Evolutionary conservation across 257 asterid species (phyloP).

Genomic region (Scutellaria minor): DNA sequence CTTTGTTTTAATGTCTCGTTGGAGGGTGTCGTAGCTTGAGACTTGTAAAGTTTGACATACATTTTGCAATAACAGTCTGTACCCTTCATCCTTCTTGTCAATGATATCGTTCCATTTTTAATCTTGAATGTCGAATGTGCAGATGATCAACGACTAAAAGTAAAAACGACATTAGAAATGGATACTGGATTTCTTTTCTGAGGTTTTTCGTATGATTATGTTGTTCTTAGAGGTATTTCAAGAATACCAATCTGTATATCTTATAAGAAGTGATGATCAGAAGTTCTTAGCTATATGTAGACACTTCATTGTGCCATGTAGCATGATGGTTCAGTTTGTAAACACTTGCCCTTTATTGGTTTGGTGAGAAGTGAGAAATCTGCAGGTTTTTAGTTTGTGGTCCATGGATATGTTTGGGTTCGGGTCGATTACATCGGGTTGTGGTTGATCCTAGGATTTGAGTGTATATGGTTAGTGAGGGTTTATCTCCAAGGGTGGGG

Average conservation of each 20-base stretch:
- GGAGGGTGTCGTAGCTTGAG: constrained; percentile 45
- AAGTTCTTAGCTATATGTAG: not conserved
- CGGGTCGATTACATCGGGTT: not conserved
- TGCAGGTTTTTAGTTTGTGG: not conserved
- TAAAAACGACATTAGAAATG: not conserved
- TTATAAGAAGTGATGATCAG: too few species aligned
- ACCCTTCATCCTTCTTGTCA: constrained; percentile 23
- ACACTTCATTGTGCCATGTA: too few species aligned
- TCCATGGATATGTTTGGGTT: not conserved
- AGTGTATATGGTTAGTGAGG: not conserved
- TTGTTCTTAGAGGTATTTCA: not conserved
- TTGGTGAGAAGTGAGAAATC: not conserved
- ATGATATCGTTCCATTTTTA: not conserved
- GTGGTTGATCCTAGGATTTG: not conserved
- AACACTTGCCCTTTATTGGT: not conserved
- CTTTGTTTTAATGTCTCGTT: constrained; percentile 34
- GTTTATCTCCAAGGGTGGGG: not conserved
- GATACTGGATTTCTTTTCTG: constrained; percentile 3
- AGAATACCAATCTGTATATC: not conserved
- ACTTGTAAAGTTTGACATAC: constrained; percentile 42
- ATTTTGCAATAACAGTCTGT: constrained; percentile 37
- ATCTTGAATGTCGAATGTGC: not conserved
- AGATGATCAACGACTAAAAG: not conserved
- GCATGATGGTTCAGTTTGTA: too few species aligned
- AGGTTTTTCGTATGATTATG: not conserved